Evolutionary conservation across 148 eudicot genomes (phyloP), one percentile per base, ranked within the genome.

Genomic region (Silene latifolia): DNA sequence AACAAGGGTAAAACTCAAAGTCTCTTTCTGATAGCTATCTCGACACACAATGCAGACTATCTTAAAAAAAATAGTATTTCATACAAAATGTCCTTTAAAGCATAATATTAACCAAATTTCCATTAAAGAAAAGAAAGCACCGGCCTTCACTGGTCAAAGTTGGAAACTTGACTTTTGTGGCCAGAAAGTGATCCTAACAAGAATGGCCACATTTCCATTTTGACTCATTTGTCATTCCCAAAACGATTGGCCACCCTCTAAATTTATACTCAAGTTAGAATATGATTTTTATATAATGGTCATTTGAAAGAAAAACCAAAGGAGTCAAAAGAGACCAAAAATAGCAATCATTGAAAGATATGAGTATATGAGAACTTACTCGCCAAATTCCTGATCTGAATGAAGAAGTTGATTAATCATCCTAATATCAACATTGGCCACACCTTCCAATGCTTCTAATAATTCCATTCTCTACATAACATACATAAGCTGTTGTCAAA

Each of bases 361-460:
- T 27, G 35, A 32, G 35, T 4, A 32, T 32, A 24, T 7, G 27
- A 62, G 21, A 63, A 72, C 97, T 88, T 89, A 94, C 98, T 84
- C 91, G 18, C 83, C 86, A 71, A 91, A 94, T 67, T 88, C 98
- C 44, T 84, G 89, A 76, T 80, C 87, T 44, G 75, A 61, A 74
- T 83, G 86, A 71, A 87, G 83, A 74, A 86, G 81, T 70, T 82
- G 81, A 72, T 82, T 74, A 58, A 72, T 81, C 85, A 81, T 73
- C 73, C 77, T 83, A 79, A 85, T 85, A 81, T 84, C 86, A 70
- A 76, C 77, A 82, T 69, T 80, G 69, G 82, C 76, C 47, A 73
- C 88, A 63, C 89, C 90, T 82, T 94, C 98, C 72, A 88, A 63
- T 71, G 93, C 83, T 76, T 90, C 98, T 83, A 94, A 72, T 78